Percentiles rank a stretch among this genome's conserved stretches.
Evolutionary conservation across 2,329 filamentous ascomycete genomes (phyloP).

Genomic region (Colletotrichum orchidophilum): DNA sequence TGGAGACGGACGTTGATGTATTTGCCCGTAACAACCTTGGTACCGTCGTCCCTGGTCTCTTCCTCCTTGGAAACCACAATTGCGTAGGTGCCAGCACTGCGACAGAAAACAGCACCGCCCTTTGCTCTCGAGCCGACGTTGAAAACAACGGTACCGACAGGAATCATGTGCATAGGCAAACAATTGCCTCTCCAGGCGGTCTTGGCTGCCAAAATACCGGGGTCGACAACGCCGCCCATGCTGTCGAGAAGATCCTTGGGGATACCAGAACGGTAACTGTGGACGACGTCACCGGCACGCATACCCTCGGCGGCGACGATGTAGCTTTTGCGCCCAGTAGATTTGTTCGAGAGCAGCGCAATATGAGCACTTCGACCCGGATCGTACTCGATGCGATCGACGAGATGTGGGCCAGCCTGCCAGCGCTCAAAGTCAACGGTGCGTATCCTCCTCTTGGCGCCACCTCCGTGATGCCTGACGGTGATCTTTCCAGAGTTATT

Average conservation of each 20-base stretch:
- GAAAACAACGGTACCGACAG: conserved; percentile 91
- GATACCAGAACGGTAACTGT: conserved; percentile 92
- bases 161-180: conserved; percentile 93
- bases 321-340: conserved; percentile 82
- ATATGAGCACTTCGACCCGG: conserved; percentile 94
- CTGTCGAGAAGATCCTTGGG: conserved; percentile 85
- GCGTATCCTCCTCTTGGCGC: conserved; percentile 89
- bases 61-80: conserved; percentile 91
- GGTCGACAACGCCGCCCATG: conserved; percentile 94
- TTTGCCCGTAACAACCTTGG: conserved; percentile 72
- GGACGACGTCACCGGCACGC: conserved; percentile 87
- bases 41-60: conserved; percentile 68
- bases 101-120: conserved; percentile 87
- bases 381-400: conserved; percentile 96
- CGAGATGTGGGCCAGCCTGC: conserved; percentile 82
- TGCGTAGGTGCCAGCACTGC: conserved; percentile 92
- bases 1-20: conserved; percentile 88
- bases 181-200: conserved; percentile 96
- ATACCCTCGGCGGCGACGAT: conserved; percentile 96
- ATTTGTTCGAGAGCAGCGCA: conserved; percentile 81
- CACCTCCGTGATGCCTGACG: conserved; percentile 91
- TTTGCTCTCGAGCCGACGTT: conserved; percentile 83
- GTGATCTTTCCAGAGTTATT: conserved; percentile 89
- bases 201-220: conserved; percentile 93
- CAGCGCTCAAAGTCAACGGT: conserved; percentile 88